These are phyloP conservation scores for Cyclotella cryptica DNA, from an alignment of 108 stramenopile genomes.

Conservation along the genomic window DNA sequence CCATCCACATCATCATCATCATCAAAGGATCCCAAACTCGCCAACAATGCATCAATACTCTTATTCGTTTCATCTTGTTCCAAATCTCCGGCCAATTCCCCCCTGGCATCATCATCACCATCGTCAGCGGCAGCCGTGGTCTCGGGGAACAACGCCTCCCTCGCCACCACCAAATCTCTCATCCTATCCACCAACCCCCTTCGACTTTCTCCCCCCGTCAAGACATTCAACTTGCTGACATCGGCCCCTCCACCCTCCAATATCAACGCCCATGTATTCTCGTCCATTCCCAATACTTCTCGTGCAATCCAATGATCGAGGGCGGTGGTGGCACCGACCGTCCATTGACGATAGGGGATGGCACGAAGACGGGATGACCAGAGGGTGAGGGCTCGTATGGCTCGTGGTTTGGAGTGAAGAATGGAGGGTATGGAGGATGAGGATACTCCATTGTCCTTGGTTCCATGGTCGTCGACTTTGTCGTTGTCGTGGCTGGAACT, in stretches of 20 bases:
- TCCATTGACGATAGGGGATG: conserved; percentile 83
- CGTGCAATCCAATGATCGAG: conserved; percentile 91
- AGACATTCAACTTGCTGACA: conserved; percentile 47
- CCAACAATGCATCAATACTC: conserved; percentile 63
- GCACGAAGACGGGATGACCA: conserved; percentile 77
- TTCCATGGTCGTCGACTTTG: no score
- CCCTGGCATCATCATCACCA: conserved; percentile 16
- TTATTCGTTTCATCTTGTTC: conserved; percentile 44
- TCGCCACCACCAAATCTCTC: conserved; percentile 67
- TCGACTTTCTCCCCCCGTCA: conserved; percentile 28
- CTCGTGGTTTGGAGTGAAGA: conserved; percentile 60
- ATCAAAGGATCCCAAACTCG: conserved; percentile 54
- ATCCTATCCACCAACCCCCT: conserved; percentile 49
- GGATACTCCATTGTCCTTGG: conserved; percentile 4
- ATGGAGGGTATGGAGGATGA: conserved; percentile 54
- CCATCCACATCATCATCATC: conserved; percentile 65
- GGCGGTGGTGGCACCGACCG: conserved; percentile 81
- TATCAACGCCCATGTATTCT: conserved; percentile 74
- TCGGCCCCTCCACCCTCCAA: conserved; percentile 79
- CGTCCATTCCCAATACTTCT: conserved; percentile 71
- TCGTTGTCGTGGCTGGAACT: neutral
- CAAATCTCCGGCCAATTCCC: conserved; percentile 28
- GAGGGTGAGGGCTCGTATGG: conserved; percentile 74
- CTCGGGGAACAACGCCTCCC: conserved; percentile 86
- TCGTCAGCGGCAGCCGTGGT: conserved; percentile 42